phyloP scores from a whole-genome alignment of 306 rosid species.

The Chamaecrista fasciculata region DNA sequence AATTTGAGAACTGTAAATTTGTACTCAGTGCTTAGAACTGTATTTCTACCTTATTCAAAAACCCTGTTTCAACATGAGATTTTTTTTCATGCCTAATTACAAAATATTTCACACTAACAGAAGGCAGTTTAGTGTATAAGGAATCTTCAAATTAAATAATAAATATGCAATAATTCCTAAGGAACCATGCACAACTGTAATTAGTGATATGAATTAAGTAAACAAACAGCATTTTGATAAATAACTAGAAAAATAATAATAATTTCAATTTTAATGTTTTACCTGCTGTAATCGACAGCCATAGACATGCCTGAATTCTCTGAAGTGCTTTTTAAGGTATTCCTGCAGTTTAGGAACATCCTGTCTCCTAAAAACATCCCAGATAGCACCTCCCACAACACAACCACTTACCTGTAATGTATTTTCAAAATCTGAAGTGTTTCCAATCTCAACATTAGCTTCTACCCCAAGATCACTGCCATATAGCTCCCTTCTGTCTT shows the following conservation, averaged over 20 bases:
- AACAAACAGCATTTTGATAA: background rate
- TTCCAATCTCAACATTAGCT: background rate
- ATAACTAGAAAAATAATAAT: background rate
- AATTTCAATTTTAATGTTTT: background rate
- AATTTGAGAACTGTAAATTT: too few species aligned
- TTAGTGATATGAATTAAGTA: background rate
- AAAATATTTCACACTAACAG: background rate
- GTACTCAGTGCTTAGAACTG: too few species aligned
- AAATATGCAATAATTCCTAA: background rate
- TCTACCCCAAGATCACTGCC: slow-evolving; percentile 20
- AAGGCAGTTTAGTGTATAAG: background rate
- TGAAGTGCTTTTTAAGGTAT: slow-evolving; percentile 66
- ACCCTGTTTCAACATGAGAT: background rate
- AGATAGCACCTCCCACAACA: slow-evolving; percentile 69
- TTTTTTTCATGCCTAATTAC: background rate
- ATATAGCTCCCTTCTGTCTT: slow-evolving; percentile 55
- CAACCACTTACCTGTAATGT: slow-evolving; percentile 26
- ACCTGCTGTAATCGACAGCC: slow-evolving; percentile 71
- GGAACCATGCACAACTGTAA: background rate
- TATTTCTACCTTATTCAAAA: too few species aligned
- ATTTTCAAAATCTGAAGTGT: background rate
- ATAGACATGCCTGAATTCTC: slow-evolving; percentile 70
- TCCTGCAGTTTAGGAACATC: slow-evolving; percentile 79
- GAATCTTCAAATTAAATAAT: background rate
- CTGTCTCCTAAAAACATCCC: slow-evolving; percentile 91